These are phyloP conservation scores for Dactylellina sp. DNA, from an alignment of 2,329 filamentous ascomycete species.

Conservation along the genomic window DNA sequence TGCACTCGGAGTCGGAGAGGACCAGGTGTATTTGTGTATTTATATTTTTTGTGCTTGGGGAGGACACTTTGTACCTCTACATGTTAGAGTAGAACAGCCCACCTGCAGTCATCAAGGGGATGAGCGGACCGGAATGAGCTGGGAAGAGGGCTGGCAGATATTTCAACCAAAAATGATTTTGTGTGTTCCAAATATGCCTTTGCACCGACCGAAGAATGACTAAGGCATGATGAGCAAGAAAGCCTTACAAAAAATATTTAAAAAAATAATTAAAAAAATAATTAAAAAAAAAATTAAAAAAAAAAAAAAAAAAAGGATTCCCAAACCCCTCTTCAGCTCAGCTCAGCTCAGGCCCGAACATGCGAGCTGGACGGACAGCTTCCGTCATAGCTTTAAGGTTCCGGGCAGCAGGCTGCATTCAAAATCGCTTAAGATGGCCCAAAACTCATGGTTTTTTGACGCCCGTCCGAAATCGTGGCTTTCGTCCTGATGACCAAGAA, in stretches of 20 bases:
- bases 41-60: not conserved
- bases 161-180: too few species aligned
- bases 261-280: too few species aligned
- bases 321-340: too few species aligned
- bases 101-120: constrained; percentile 13
- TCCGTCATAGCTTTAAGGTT: constrained; percentile 21
- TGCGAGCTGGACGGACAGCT: not conserved
- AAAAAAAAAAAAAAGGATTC: too few species aligned
- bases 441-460: constrained; percentile 27
- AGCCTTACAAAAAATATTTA: too few species aligned
- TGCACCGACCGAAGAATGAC: too few species aligned
- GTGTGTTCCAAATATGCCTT: too few species aligned
- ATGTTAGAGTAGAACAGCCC: not conserved
- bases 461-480: constrained; percentile 31
- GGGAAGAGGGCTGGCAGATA: not conserved
- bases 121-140: constrained; percentile 9
- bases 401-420: constrained; percentile 5
- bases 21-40: not conserved
- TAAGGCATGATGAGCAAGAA: too few species aligned
- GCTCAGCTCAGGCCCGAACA: not conserved
- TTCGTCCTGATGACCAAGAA: constrained; percentile 41
- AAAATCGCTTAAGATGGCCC: constrained; percentile 20
- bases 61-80: constrained; percentile 12
- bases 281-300: too few species aligned
- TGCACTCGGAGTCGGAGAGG: constrained; percentile 1